Evolutionary conservation across 2,329 filamentous ascomycete species (phyloP), one percentile per base, ranked within the genome.

Genomic region (Teratosphaeria zuluensis): DNA sequence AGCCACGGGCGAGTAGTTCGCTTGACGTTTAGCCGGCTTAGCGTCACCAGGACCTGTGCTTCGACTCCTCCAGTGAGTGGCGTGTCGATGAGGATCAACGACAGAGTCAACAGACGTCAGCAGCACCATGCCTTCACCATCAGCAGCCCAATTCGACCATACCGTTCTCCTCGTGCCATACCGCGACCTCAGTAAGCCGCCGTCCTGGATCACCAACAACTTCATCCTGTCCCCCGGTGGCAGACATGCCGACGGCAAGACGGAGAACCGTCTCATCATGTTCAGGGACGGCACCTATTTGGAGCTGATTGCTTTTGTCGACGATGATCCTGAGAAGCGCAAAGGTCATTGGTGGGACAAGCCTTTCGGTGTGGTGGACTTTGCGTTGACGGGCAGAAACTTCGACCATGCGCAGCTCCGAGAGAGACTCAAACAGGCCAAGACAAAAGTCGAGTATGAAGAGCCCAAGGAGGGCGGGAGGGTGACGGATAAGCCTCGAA

Each of bases 211-310:
- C 38, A 75, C 76, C 1, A 68, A 78, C 5, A 74, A 78, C 54
- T 85, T 88, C 72, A 80, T 77, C 54, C 72, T 88, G 57, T 78
- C 80, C 33, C 76, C 81, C 2, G 85, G 86, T 57, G 85, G 85
- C 38, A 75, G 73, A 16, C 85, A 88, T 65, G 80, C 82, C 8
- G 84, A 84, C 62, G 80, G 80, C 14, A 75, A 75, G 63, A 88
- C 80, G 1, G 80, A 78, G 61, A 88, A 88, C 72, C 80, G 79
- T 51, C 79, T 88, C 19, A 79, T 87, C 21, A 72, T 86, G 14
- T 80, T 89, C 60, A 66, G 75, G 30, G 85, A 88, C 64, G 85
- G 85, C 32, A 80, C 79, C 24, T 88, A 88, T 71, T 74, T 89
- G 56, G 85, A 89, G 67, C 74, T 88, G 55, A 85, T 87, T 60